Evolutionary conservation across 805 yeast genomes (phyloP).

Genomic region (Wickerhamomyces bovis): DNA sequence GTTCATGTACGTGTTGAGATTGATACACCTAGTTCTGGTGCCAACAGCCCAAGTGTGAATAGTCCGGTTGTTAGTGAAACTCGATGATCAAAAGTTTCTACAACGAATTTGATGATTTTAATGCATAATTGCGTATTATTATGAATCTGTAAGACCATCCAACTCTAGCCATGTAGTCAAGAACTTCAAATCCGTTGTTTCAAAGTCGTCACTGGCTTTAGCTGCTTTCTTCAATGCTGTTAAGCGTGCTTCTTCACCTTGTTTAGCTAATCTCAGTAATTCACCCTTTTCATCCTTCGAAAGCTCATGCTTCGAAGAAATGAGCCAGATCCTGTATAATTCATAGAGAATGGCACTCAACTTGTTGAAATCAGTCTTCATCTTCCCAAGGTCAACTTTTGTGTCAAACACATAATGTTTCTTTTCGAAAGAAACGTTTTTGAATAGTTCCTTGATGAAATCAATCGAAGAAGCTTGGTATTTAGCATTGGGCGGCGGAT

Average conservation of each 20-base stretch:
- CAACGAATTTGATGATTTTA: not conserved
- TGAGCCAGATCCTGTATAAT: slow-evolving; percentile 14
- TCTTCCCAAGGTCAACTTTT: slow-evolving; percentile 1
- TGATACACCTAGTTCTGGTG: not conserved
- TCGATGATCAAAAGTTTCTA: not conserved
- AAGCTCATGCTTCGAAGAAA: slow-evolving; percentile 2
- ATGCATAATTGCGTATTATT: not conserved
- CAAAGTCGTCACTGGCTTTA: not conserved
- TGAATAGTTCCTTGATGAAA: slow-evolving; percentile 8
- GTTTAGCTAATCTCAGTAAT: slow-evolving; percentile 5
- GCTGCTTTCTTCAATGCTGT: not conserved
- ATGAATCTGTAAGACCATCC: not conserved
- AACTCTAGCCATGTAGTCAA: not conserved
- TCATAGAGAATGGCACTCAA: slow-evolving; percentile 8
- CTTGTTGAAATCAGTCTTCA: slow-evolving; percentile 10
- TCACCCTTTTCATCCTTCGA: not conserved
- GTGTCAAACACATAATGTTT: slow-evolving; percentile 5
- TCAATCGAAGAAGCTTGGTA: not conserved
- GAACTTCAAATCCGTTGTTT: not conserved
- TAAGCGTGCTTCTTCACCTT: slow-evolving; percentile 9
- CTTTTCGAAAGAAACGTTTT: slow-evolving; percentile 8
- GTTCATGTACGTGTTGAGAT: slow-evolving; percentile 49
- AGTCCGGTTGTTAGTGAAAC: not conserved
- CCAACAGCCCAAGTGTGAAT: not conserved
- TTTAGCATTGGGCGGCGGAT: slow-evolving; percentile 5